Evolutionary conservation across 768 basidiomycete genomes (phyloP).

Genomic region (Hygrocybe punicea): DNA sequence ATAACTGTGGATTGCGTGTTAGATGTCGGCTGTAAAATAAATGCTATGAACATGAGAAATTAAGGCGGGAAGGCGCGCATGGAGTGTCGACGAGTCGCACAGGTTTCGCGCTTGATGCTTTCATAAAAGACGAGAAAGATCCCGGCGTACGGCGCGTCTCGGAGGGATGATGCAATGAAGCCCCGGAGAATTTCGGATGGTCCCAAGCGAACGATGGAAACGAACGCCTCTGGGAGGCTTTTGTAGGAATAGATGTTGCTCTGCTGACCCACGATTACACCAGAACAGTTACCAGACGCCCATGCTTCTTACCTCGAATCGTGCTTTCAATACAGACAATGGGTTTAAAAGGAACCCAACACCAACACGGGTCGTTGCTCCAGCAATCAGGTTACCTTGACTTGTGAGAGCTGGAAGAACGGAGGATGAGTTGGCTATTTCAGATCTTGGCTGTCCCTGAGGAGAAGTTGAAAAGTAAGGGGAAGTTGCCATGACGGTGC

Average conservation of each 20-base stretch:
- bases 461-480: conserved; percentile 67
- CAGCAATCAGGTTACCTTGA: conserved; percentile 82
- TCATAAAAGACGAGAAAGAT: conserved; percentile 88
- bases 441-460: conserved; percentile 17
- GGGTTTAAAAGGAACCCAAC: conserved; percentile 88
- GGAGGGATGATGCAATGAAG: conserved; percentile 80
- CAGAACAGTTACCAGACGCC: conserved; percentile 1
- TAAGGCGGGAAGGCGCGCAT: conserved; percentile 7
- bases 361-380: conserved; percentile 73
- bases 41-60: conserved; percentile 25
- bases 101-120: conserved; percentile 69
- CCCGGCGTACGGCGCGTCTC: conserved; percentile 93
- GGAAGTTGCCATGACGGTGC: conserved; percentile 69
- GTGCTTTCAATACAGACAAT: conserved; percentile 85
- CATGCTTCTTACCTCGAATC: conserved; percentile 70
- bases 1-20: conserved; percentile 47
- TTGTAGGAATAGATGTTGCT: conserved; percentile 75
- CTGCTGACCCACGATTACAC: conserved; percentile 34
- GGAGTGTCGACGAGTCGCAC: conserved; percentile 37
- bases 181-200: conserved; percentile 82
- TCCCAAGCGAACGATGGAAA: conserved; percentile 62
- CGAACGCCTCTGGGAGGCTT: conserved; percentile 56
- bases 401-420: conserved; percentile 68
- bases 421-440: conserved; percentile 38
- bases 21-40: conserved; percentile 42